Percentiles rank a stretch among this genome's conserved stretches.
These are phyloP conservation scores for Uncinocarpus reesii DNA, from an alignment of 2,329 filamentous ascomycete species.

Conservation along the genomic window DNA sequence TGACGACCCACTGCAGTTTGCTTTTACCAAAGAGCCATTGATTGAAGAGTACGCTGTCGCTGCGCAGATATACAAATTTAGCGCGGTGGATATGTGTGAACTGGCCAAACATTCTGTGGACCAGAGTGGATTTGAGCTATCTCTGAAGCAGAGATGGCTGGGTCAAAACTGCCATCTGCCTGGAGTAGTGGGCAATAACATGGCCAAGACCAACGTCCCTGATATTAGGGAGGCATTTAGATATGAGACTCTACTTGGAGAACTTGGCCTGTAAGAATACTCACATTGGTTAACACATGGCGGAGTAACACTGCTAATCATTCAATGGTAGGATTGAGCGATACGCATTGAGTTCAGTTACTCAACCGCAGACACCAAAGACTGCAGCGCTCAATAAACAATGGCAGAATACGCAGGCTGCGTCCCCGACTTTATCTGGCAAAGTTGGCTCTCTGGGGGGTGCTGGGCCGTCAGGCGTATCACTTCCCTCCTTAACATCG, in stretches of 20 bases:
- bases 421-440: constrained; percentile 5
- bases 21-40: constrained; percentile 93
- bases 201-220: constrained; percentile 93
- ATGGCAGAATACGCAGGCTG: constrained; percentile 6
- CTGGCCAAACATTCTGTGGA: constrained; percentile 90
- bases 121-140: constrained; percentile 85
- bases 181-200: constrained; percentile 75
- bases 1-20: constrained; percentile 93
- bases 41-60: constrained; percentile 98
- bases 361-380: constrained; percentile 13
- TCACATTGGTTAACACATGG: constrained; percentile 19
- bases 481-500: background rate
- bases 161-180: constrained; percentile 66
- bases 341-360: constrained; percentile 18
- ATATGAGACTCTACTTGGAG: constrained; percentile 73
- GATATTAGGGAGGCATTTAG: constrained; percentile 85
- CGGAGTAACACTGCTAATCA: constrained; percentile 18
- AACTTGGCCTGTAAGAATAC: constrained; percentile 62
- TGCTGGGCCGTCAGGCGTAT: constrained; percentile 5
- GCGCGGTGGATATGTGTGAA: constrained; percentile 96
- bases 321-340: constrained; percentile 21
- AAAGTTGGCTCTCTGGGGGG: constrained; percentile 1
- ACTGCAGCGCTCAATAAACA: constrained; percentile 6
- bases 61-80: constrained; percentile 96
- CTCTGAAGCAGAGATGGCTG: constrained; percentile 85